Evolutionary conservation across 208 protist genomes (phyloP), one percentile per base, ranked within the genome.

Genomic region (Leishmania major): DNA sequence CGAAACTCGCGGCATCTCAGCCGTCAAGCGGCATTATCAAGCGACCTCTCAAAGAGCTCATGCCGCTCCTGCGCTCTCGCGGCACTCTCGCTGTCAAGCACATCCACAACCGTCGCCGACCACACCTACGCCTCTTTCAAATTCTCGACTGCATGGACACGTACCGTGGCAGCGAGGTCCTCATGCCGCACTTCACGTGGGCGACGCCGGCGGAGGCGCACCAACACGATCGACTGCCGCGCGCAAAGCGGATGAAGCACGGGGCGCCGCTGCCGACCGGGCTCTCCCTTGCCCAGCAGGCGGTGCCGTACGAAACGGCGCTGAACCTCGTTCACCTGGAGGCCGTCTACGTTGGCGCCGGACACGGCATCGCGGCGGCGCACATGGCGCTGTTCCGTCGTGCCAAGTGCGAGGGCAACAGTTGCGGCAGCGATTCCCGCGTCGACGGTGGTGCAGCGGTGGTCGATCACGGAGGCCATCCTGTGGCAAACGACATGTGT

Each of bases 141-240:
- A 78, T 96, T n/a, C 87, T 89, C 55, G 91, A 95, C 80, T 87
- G 87, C 73, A 60, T 87, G 28, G 86, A 80, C 35, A 62, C 53
- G 4, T 92, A 86, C 60, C 47, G 79, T 22, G 86, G 88, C 4
- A 79, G 74, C 1, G 80, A 86, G 77, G 88, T 89, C 57, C 79
- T 90, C n/a, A 93, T 92, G 86, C 93, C 93, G 37, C 91, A 95
- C 82, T 78, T 96, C 28, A 86, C 83, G 10, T 96, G 93, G 93
- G 85, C 74, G 1, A 25, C 76, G 1, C 73, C 79, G 55, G 67
- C 80, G 28, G 78, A 51, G 49, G 67, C 40, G 62, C 45, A 72
- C 45, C 49, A 45, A 31, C 66, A 69, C 51, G 81, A 81, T 25
- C 67, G 75, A 19, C 66, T 43, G 35, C 74, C 69, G 10, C 84